These are phyloP conservation scores for Calonectria naviculata DNA, from an alignment of 2,329 filamentous ascomycete genomes.

Conservation along the genomic window DNA sequence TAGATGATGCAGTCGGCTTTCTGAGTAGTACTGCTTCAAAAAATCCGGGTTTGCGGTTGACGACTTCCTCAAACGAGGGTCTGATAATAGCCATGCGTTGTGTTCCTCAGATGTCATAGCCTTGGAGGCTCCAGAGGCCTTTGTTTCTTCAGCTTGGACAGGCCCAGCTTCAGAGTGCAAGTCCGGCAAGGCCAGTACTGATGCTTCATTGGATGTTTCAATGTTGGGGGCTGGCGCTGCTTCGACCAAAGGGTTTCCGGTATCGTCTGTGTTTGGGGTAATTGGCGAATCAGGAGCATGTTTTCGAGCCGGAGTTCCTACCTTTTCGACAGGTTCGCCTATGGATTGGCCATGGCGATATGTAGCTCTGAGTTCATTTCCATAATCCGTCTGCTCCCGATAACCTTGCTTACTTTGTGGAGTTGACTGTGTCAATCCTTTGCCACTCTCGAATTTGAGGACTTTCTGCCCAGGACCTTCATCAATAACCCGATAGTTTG, in stretches of 20 bases:
- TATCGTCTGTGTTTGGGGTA: not conserved
- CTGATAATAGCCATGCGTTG: conserved; percentile 84
- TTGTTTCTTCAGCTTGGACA: not conserved
- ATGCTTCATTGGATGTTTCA: not conserved
- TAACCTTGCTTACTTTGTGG: conserved; percentile 72
- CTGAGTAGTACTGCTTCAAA: conserved; percentile 92
- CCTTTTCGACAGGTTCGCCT: conserved; percentile 43
- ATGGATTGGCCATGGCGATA: conserved; percentile 42
- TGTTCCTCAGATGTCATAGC: conserved; percentile 93
- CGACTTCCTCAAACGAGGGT: conserved; percentile 87
- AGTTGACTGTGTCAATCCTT: conserved; percentile 74
- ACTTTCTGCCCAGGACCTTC: conserved; percentile 87
- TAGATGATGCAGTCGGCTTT: conserved; percentile 93
- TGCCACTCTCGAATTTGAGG: conserved; percentile 70
- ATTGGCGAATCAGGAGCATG: not conserved
- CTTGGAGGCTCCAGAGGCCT: conserved; percentile 49
- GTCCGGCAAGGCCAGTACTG: not conserved
- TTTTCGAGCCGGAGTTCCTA: conserved; percentile 32
- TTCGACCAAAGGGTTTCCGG: conserved; percentile 3
- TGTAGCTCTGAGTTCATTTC: conserved; percentile 71
- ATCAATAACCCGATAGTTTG: conserved; percentile 84
- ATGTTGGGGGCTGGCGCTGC: not conserved
- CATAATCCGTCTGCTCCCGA: conserved; percentile 81
- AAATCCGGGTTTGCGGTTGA: conserved; percentile 95
- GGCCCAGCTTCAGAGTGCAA: not conserved